These are phyloP conservation scores for Aquilaria malaccensis DNA, from an alignment of 345 rosid genomes.

Conservation along the genomic window DNA sequence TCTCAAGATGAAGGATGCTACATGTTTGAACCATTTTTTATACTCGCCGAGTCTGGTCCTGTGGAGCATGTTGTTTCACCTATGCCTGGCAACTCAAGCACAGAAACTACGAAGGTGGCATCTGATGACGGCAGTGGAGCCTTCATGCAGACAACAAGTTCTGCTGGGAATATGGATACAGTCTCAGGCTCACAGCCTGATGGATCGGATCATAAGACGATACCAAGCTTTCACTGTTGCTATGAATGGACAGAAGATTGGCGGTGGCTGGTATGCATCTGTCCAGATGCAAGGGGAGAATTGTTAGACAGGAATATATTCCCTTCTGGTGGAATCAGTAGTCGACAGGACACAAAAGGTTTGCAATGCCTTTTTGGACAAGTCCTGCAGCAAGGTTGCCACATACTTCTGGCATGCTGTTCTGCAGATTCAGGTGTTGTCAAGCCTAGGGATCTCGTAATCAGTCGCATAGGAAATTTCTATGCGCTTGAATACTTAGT, in stretches of 20 bases:
- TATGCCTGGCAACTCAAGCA: slow-evolving; percentile 36
- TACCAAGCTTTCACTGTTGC: slow-evolving; percentile 91
- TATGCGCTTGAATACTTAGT: slow-evolving; percentile 97
- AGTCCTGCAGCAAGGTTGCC: slow-evolving; percentile 98
- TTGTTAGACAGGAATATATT: slow-evolving; percentile 91
- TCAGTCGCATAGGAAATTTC: slow-evolving; percentile 85
- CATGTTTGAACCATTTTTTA: slow-evolving; percentile 94
- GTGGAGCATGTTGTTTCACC: slow-evolving; percentile 76
- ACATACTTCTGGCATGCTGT: slow-evolving; percentile 81
- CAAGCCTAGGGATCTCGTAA: slow-evolving; percentile 90
- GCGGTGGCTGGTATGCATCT: slow-evolving; percentile 98
- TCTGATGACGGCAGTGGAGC: slow-evolving; percentile 64
- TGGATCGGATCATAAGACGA: slow-evolving; percentile 64
- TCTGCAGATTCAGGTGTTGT: slow-evolving; percentile 66
- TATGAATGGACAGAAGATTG: slow-evolving; percentile 99
- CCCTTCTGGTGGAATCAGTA: slow-evolving; percentile 98
- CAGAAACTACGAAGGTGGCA: slow-evolving; percentile 52
- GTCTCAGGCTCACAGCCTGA: slow-evolving; percentile 67
- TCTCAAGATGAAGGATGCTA: slow-evolving; percentile 58
- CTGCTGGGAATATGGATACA: slow-evolving; percentile 49
- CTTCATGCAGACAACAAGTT: slow-evolving; percentile 45
- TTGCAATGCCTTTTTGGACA: slow-evolving; percentile 94
- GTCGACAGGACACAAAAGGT: slow-evolving; percentile 99
- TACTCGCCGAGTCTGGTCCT: slow-evolving; percentile 95
- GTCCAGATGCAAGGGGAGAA: slow-evolving; percentile 99